Evolutionary conservation across 768 basidiomycete genomes (phyloP).

Genomic region (Panus rudis): DNA sequence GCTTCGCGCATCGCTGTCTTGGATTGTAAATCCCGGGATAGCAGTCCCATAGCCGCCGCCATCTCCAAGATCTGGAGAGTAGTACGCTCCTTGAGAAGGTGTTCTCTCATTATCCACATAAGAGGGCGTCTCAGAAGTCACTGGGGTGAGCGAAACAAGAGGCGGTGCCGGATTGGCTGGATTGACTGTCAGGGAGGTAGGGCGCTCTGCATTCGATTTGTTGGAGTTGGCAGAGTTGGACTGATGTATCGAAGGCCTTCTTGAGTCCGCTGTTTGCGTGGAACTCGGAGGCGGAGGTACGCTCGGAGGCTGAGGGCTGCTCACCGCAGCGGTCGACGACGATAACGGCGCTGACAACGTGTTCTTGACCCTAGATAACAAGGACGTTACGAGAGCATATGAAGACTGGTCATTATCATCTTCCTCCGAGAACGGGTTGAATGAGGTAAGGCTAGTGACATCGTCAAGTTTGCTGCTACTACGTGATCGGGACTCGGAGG

Average conservation of each 20-base stretch:
- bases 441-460: constrained; percentile 71
- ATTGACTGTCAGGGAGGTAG: constrained; percentile 47
- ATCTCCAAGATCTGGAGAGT: constrained; percentile 48
- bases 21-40: constrained; percentile 90
- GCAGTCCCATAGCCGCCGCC: constrained; percentile 62
- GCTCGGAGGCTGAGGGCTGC: constrained; percentile 21
- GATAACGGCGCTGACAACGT: constrained; percentile 64
- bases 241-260: constrained; percentile 52
- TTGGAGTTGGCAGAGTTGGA: constrained; percentile 42
- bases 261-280: constrained; percentile 35
- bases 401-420: constrained; percentile 87
- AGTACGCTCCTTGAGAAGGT: constrained; percentile 42
- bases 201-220: constrained; percentile 48
- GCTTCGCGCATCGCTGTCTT: constrained; percentile 78
- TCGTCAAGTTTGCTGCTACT: constrained; percentile 59
- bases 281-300: constrained; percentile 26
- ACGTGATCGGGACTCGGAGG: constrained; percentile 55
- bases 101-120: constrained; percentile 61
- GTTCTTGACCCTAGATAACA: constrained; percentile 77
- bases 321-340: constrained; percentile 36
- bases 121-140: constrained; percentile 70
- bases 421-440: constrained; percentile 90
- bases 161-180: constrained; percentile 65
- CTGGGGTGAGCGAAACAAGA: constrained; percentile 78
- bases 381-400: constrained; percentile 74